Conservation (phyloP, 179 eudicot genomes). For the Drosera spatulata region DNA sequence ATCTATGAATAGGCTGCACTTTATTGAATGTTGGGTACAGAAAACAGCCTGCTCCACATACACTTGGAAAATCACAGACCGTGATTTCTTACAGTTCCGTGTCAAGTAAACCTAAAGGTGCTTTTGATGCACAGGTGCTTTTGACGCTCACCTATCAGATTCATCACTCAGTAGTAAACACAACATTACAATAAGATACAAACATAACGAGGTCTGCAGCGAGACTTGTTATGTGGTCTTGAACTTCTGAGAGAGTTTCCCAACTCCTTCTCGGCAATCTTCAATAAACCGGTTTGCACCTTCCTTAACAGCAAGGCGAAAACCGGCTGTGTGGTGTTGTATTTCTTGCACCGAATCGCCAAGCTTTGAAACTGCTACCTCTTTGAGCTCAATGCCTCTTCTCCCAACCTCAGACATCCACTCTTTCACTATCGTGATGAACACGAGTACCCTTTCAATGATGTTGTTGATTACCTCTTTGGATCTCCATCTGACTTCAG, state of each 20-base stretch:
- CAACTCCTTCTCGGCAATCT: constrained; percentile 73
- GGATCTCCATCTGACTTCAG: constrained; percentile 47
- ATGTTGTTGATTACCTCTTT: constrained; percentile 42
- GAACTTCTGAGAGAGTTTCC: constrained; percentile 73
- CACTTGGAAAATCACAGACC: no score
- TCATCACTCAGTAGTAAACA: no score
- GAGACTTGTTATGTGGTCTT: constrained; percentile 13
- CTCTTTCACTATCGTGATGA: constrained; percentile 43
- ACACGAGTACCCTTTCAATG: constrained; percentile 32
- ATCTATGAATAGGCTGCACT: no score
- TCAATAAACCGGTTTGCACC: constrained; percentile 63
- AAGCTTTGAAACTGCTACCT: constrained; percentile 26
- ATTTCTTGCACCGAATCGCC: constrained; percentile 40
- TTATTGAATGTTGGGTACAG: no score
- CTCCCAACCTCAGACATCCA: constrained; percentile 23
- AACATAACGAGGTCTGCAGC: no score
- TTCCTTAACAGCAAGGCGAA: constrained; percentile 41
- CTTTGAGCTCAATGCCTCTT: constrained; percentile 35
- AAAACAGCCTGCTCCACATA: no score
- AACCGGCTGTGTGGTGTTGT: constrained; percentile 35
- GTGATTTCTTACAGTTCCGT: no score
- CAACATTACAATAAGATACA: no score
- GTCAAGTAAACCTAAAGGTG: no score
- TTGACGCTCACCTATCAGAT: no score
- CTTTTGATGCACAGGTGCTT: no score